Evolutionary conservation across 225 moss, liverwort and hornwort genomes (phyloP).

Genomic region (Physcomitrellopsis africana): DNA sequence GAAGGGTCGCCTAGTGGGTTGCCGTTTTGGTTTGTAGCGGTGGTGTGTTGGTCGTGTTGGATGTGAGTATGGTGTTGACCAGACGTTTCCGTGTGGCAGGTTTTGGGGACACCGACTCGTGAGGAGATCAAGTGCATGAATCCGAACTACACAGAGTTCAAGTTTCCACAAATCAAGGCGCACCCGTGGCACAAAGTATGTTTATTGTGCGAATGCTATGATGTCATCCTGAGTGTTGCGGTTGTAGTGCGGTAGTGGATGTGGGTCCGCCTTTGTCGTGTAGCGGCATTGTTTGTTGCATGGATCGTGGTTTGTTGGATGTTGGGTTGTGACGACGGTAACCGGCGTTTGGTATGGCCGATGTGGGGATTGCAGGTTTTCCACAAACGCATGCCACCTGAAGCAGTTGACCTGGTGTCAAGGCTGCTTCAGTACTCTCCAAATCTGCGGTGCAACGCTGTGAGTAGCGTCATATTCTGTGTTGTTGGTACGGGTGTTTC

Average conservation of each 20-base stretch:
- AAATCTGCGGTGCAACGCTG: constrained; percentile 92
- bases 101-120: constrained; percentile 92
- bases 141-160: constrained; percentile 98
- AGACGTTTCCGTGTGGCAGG: constrained; percentile 43
- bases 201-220: not conserved
- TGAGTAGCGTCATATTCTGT: constrained; percentile 29
- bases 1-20: too few relatives aligned
- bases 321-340: too few relatives aligned
- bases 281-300: not conserved
- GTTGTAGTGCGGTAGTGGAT: too few relatives aligned
- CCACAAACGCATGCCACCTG: constrained; percentile 97
- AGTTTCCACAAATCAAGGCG: constrained; percentile 97
- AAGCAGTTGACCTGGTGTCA: constrained; percentile 95
- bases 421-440: constrained; percentile 93
- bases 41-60: not conserved
- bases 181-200: constrained; percentile 97
- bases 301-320: not conserved
- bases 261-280: too few relatives aligned
- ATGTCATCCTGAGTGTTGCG: too few relatives aligned
- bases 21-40: too few relatives aligned
- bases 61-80: not conserved
- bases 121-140: constrained; percentile 99
- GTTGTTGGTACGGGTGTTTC: too few relatives aligned
- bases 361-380: constrained; percentile 62
- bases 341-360: not conserved